phyloP scores from a whole-genome alignment of 306 rosid species.

The Prunus dulcis region DNA sequence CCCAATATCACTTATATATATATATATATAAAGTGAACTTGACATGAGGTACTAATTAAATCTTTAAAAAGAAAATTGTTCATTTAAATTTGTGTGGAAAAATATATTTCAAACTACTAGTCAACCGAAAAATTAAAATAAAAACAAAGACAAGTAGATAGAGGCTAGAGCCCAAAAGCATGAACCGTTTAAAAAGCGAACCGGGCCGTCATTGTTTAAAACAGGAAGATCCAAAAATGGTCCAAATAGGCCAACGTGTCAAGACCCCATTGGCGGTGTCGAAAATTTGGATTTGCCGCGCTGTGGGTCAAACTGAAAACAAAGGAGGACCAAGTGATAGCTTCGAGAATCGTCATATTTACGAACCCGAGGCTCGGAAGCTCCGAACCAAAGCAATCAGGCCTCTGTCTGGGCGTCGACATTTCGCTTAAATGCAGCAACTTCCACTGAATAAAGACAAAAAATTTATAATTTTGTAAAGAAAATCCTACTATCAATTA shows the following conservation, averaged over 20 bases:
- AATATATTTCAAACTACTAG: background rate
- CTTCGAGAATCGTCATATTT: conserved; percentile 42
- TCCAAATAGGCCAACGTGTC: conserved; percentile 34
- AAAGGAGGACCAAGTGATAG: conserved; percentile 32
- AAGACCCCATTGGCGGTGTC: background rate
- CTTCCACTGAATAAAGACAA: conserved; percentile 35
- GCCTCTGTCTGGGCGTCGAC: conserved; percentile 1
- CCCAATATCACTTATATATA: too few species aligned
- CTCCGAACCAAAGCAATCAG: conserved; percentile 23
- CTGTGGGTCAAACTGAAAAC: conserved; percentile 26
- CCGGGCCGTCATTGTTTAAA: background rate
- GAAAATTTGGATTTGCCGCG: conserved; percentile 93
- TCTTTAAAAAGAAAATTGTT: too few species aligned
- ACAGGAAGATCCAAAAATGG: background rate
- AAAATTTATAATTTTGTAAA: background rate
- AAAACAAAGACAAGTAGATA: background rate
- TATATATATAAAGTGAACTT: too few species aligned
- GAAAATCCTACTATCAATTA: background rate
- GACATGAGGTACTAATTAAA: too few species aligned
- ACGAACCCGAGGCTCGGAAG: conserved; percentile 39
- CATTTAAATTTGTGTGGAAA: too few species aligned
- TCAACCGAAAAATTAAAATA: background rate
- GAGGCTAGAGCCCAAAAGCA: background rate
- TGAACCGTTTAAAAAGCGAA: background rate
- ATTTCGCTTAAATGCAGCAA: conserved; percentile 28